Evolutionary conservation across 176 grass and related monocot genomes (phyloP), one percentile per base, ranked within the genome.

Genomic region (Hsuehochloa calcarea): DNA sequence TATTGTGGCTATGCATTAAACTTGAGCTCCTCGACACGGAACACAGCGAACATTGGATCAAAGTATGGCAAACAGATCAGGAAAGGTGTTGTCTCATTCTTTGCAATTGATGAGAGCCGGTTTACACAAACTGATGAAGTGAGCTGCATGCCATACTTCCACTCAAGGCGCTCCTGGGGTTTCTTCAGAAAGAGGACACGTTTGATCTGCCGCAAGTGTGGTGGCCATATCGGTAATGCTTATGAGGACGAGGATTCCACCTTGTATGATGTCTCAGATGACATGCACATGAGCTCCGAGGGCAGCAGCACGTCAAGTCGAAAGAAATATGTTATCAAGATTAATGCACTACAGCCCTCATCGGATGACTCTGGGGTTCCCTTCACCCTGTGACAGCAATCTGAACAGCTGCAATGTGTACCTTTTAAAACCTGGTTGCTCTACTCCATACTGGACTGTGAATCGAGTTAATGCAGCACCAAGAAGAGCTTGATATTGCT

Each of bases 271-370:
- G 80, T 27, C 19, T 88, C 58, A 40, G 77, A 82, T 45, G 81
- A 71, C 44, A 51, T 34, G 9, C 70, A 55, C 22, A 72, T 63
- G 56, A 78, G 31, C 58, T 83, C 89, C 5, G 74, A 65, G 19
- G 68, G 39, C 26, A 81, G 86, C 67, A 75, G 29, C 20, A 6
- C 16, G 2, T 84, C 82, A 6, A 45, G 17, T 11, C 51, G 75
- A n/a, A 89, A 85, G 88, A 92, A 92, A 74, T 95, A 95, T 82
- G 78, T 78, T 44, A 90, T 94, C 65, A 92, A 85, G 85, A 94
- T 94, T 26, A 77, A 78, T 44, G 85, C 90, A 2, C 80, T 94
- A 40, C 93, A 90, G 50, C 93, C 93, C 4, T 90, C 88, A 17
- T 83, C 63, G 0, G 85, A 92, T 0, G 65, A 92, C 16, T 52